These are phyloP conservation scores for Saccharomyces hybrid DNA, from an alignment of 1,139 yeast species.

Conservation along the genomic window DNA sequence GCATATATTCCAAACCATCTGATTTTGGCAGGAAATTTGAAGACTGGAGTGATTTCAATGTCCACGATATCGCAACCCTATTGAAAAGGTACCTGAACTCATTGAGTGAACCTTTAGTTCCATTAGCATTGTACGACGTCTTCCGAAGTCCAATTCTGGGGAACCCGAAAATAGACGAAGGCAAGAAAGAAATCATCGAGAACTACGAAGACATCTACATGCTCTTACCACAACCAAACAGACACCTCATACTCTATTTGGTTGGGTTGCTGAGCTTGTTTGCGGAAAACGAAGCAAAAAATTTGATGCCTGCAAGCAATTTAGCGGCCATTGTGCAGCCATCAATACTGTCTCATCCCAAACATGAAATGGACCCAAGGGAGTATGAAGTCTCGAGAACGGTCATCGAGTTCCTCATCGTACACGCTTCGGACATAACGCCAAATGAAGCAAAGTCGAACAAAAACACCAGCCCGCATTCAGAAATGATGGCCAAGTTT, in stretches of 20 bases:
- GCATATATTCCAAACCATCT: slow-evolving; percentile 72
- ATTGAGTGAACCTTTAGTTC: slow-evolving; percentile 83
- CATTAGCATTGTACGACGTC: slow-evolving; percentile 59
- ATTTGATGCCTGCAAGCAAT: slow-evolving; percentile 84
- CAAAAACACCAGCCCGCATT: slow-evolving; percentile 1
- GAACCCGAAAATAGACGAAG: slow-evolving; percentile 28
- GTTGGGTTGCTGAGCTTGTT: slow-evolving; percentile 79
- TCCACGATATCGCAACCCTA: slow-evolving; percentile 89
- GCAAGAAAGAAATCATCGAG: background rate
- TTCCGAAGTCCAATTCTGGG: slow-evolving; percentile 61
- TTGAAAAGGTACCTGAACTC: slow-evolving; percentile 75
- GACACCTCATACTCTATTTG: slow-evolving; percentile 44
- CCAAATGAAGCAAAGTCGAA: slow-evolving; percentile 40
- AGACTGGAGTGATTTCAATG: slow-evolving; percentile 74
- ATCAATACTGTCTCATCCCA: slow-evolving; percentile 63
- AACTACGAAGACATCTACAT: background rate
- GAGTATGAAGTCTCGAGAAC: slow-evolving; percentile 80
- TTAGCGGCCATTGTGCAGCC: slow-evolving; percentile 94
- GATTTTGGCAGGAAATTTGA: slow-evolving; percentile 71
- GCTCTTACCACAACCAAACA: background rate
- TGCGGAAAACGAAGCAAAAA: slow-evolving; percentile 60
- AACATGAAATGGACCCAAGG: slow-evolving; percentile 79
- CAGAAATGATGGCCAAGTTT: slow-evolving; percentile 8
- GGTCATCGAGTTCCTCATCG: slow-evolving; percentile 79
- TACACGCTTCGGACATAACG: slow-evolving; percentile 44